Base-by-base conservation (phyloP, 805 yeast species). In the Kluyveromyces wickerhamii region DNA sequence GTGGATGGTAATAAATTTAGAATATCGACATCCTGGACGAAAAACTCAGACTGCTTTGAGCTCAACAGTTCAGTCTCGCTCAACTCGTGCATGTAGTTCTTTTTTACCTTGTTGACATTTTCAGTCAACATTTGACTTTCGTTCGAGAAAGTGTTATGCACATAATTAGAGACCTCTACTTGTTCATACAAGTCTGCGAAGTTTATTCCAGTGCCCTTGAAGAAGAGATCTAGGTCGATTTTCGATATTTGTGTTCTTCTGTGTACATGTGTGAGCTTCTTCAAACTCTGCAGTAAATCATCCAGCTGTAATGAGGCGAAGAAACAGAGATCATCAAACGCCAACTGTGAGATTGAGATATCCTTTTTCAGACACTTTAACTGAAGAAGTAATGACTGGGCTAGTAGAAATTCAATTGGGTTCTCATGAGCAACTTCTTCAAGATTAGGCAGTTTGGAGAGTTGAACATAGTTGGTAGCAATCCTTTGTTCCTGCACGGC, bases 191-290 rank as follows among this genome's bases (percentile, higher is more conserved):
- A 42, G 2, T 61, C 73, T 1, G 45, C 24, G 10, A 66, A 52
- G 4, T 57, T 39, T 13, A 80, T 47, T 19, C 61, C 52, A 21
- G 69, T 71, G 8, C 68, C 65, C 22, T 58, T 52, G 1, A 73
- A 44, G 32, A 76, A 51, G 33, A 74, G 45, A 15, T 57, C 53
- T 8, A 77, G 36, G 52, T 81, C 88, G 19, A 58, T 60, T 13
- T 67, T 59, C 0, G 79, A 62, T 1, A 80, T 75, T n/a, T 52
- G 51, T 13, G 64, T 59, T 33, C 87, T 66, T 44, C 89, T 62
- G 52, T 80, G 88, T 1, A 71, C 54, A 37, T 74, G 76, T 3
- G 77, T 66, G 21, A 72, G 54, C 40, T 67, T 67, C 30, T 71
- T 73, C 17, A 80, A 45, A 19, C 65, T 56, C 2, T 49, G 42